These are phyloP conservation scores for Ceratocystis albifundus DNA, from an alignment of 2,329 filamentous ascomycete genomes.

Conservation along the genomic window DNA sequence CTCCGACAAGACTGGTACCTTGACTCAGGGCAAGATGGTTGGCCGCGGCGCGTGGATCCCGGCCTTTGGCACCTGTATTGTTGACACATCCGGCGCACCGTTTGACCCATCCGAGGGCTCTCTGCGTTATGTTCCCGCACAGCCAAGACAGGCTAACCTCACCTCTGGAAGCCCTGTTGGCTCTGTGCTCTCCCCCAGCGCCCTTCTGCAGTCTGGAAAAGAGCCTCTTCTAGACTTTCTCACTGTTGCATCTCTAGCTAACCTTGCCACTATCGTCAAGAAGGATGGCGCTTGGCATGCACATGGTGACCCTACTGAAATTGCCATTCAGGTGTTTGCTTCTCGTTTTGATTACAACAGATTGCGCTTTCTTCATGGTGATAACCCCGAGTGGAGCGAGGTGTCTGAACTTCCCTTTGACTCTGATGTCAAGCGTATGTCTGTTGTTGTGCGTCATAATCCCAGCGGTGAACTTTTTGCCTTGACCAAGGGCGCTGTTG, in stretches of 20 bases:
- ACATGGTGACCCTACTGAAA: slow-evolving; percentile 56
- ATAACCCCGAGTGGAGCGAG: slow-evolving; percentile 41
- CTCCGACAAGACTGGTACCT: slow-evolving; percentile 47
- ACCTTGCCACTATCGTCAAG: slow-evolving; percentile 40
- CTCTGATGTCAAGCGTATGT: slow-evolving; percentile 63
- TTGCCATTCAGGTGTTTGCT: slow-evolving; percentile 61
- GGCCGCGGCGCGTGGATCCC: slow-evolving; percentile 49
- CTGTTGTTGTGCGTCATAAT: slow-evolving; percentile 47
- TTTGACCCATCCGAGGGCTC: slow-evolving; percentile 46
- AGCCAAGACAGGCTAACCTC: slow-evolving; percentile 34
- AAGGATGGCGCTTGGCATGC: slow-evolving; percentile 44
- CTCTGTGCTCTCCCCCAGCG: slow-evolving; percentile 26
- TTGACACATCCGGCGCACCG: slow-evolving; percentile 44
- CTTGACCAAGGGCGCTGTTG: slow-evolving; percentile 55
- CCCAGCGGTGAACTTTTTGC: slow-evolving; percentile 28
- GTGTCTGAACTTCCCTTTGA: slow-evolving; percentile 60
- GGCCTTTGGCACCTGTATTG: slow-evolving; percentile 44
- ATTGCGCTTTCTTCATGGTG: slow-evolving; percentile 39
- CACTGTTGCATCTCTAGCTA: slow-evolving; percentile 47
- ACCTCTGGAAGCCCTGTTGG: slow-evolving; percentile 28
- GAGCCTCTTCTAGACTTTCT: slow-evolving; percentile 42
- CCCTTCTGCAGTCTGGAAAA: slow-evolving; percentile 34
- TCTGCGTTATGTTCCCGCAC: slow-evolving; percentile 32
- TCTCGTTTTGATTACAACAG: slow-evolving; percentile 53
- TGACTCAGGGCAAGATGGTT: slow-evolving; percentile 54